These are phyloP conservation scores for Trametes hirsuta DNA, from an alignment of 1,284 basidiomycete genomes.

Conservation along the genomic window DNA sequence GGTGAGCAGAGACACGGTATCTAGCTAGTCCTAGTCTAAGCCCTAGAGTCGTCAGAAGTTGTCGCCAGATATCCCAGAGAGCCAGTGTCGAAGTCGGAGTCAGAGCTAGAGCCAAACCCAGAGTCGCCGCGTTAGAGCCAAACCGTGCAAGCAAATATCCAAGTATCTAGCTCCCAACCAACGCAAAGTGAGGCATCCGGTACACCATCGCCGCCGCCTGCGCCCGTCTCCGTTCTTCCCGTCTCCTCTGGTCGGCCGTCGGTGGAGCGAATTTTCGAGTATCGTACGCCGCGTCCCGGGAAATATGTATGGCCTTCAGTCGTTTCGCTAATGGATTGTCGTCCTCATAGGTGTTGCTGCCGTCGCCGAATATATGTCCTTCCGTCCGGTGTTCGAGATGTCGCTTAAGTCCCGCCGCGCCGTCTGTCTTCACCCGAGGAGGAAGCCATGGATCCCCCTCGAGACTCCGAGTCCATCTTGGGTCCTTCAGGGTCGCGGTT, in stretches of 20 bases:
- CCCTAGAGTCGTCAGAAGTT: not conserved
- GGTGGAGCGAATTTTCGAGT: not conserved
- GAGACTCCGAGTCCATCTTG: too few relatives aligned
- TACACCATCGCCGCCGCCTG: not conserved
- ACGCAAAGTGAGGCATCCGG: not conserved
- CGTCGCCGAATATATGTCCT: not conserved
- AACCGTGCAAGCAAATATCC: not conserved
- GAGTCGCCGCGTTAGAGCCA: not conserved
- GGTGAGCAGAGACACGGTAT: not conserved
- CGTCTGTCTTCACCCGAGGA: not conserved
- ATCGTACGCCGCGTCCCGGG: not conserved
- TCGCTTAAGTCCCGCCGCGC: conserved; percentile 1
- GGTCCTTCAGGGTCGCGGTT: too few relatives aligned
- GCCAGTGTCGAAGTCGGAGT: not conserved
- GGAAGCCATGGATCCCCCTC: not conserved
- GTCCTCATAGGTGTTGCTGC: not conserved
- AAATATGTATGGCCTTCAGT: not conserved
- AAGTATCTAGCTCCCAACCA: not conserved
- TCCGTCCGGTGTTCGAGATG: conserved; percentile 4
- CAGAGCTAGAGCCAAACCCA: not conserved
- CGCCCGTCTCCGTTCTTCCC: not conserved
- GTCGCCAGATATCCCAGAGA: not conserved
- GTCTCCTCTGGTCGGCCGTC: not conserved
- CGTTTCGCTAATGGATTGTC: conserved; percentile 1
- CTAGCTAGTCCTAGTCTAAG: not conserved